These are phyloP conservation scores for Akanthomyces dipterigenus DNA, from an alignment of 2,329 filamentous ascomycete species.

Conservation along the genomic window DNA sequence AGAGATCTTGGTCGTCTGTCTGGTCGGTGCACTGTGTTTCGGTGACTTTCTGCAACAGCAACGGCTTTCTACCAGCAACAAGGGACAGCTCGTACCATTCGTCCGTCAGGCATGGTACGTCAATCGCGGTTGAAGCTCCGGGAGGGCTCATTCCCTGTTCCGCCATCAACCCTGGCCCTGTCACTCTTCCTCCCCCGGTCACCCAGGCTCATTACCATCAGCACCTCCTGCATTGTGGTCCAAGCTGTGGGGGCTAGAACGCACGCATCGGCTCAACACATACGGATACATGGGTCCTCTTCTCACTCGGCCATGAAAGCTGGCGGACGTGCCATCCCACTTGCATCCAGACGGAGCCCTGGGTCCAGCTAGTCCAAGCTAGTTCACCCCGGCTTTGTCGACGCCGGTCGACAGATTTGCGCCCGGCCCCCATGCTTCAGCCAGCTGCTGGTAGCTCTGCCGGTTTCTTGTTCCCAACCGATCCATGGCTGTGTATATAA, in stretches of 20 bases:
- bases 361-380: not conserved
- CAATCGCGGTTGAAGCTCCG: not conserved
- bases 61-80: not conserved
- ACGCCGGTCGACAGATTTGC: not conserved
- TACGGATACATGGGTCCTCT: not conserved
- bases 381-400: not conserved
- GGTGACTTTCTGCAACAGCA: not conserved
- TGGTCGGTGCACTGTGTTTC: not conserved
- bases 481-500: not conserved
- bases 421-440: not conserved
- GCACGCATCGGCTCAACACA: not conserved
- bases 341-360: not conserved
- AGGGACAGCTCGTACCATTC: not conserved
- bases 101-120: not conserved
- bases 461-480: not conserved
- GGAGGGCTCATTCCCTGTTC: not conserved
- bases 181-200: not conserved
- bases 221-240: not conserved
- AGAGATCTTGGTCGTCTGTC: not conserved
- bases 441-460: not conserved
- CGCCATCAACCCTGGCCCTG: not conserved
- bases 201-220: not conserved
- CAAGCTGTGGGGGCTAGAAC: constrained; percentile 7
- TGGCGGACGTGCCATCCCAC: not conserved
- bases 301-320: not conserved